Evolutionary conservation across 78 protist genomes (phyloP).

Genomic region (Pelomyxa schiedti): DNA sequence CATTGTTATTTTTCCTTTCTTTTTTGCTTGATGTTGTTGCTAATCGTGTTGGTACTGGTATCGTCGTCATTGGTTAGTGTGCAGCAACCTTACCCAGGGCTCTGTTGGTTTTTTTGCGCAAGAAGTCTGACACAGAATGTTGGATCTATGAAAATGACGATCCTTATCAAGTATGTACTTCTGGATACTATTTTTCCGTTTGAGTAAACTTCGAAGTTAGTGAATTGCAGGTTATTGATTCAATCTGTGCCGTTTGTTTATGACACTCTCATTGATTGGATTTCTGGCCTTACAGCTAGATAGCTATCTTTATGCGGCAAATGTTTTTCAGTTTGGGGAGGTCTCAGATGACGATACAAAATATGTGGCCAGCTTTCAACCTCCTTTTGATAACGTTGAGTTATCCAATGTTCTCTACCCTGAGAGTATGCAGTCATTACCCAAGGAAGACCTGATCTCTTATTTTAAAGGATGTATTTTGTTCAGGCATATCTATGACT

Average conservation of each 20-base stretch:
- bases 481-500: too few species aligned
- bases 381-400: constrained; percentile 13
- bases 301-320: background rate
- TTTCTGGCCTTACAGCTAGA: background rate
- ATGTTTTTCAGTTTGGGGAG: constrained; percentile 41
- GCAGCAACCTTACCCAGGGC: constrained; percentile 4
- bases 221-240: constrained; percentile 40
- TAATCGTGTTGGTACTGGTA: constrained; percentile 50
- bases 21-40: constrained; percentile 69
- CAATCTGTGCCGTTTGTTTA: constrained; percentile 31
- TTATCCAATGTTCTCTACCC: constrained; percentile 53
- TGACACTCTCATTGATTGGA: background rate
- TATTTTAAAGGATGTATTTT: too few species aligned
- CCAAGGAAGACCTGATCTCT: too few species aligned
- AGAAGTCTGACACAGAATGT: constrained; percentile 16
- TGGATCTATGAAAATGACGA: constrained; percentile 15
- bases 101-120: background rate
- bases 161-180: background rate
- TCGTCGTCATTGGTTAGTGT: background rate
- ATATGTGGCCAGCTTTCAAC: constrained; percentile 22
- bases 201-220: too few species aligned
- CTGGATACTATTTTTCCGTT: background rate
- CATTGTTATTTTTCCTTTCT: too few species aligned
- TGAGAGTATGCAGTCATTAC: too few species aligned
- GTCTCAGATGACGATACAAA: constrained; percentile 23